Conservation (phyloP, 176 grass and related monocot species). For the Juncus effusus region DNA sequence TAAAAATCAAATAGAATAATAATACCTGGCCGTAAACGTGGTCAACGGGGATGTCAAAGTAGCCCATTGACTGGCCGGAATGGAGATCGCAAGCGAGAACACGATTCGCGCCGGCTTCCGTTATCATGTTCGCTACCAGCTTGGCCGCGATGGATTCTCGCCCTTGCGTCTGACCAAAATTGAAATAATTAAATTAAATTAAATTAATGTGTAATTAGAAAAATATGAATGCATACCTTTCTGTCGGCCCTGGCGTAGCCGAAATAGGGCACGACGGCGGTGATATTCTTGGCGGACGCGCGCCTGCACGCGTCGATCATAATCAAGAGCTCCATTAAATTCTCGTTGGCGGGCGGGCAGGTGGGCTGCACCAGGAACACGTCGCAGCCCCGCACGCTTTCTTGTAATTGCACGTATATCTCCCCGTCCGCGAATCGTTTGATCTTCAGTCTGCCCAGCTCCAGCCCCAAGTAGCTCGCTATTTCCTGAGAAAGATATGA, state of each 20-base stretch:
- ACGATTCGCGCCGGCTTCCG: slow-evolving; percentile 95
- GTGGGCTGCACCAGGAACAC: slow-evolving; percentile 93
- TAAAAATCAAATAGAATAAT: background rate
- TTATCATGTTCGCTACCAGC: slow-evolving; percentile 99
- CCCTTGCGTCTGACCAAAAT: slow-evolving; percentile 75
- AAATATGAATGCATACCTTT: slow-evolving; percentile 49
- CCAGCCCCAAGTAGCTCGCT: slow-evolving; percentile 88
- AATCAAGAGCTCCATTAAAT: slow-evolving; percentile 96
- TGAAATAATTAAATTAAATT: background rate
- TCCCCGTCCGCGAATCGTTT: slow-evolving; percentile 92
- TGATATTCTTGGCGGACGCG: slow-evolving; percentile 97
- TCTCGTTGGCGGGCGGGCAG: slow-evolving; percentile 93
- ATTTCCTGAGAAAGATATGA: slow-evolving; percentile 59
- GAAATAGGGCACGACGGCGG: slow-evolving; percentile 97
- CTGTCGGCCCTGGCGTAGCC: slow-evolving; percentile 97
- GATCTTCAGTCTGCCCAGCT: slow-evolving; percentile 95
- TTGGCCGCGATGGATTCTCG: slow-evolving; percentile 99
- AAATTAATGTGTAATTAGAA: background rate
- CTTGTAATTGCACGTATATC: slow-evolving; percentile 99
- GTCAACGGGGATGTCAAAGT: slow-evolving; percentile 97
- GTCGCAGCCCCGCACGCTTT: slow-evolving; percentile 92
- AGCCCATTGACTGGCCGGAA: slow-evolving; percentile 98
- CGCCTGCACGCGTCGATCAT: slow-evolving; percentile 98
- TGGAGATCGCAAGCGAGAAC: slow-evolving; percentile 96
- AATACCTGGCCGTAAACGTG: slow-evolving; percentile 96